These are phyloP conservation scores for Aspergillus sp. DNA, from an alignment of 2,329 filamentous ascomycete species.

Conservation along the genomic window DNA sequence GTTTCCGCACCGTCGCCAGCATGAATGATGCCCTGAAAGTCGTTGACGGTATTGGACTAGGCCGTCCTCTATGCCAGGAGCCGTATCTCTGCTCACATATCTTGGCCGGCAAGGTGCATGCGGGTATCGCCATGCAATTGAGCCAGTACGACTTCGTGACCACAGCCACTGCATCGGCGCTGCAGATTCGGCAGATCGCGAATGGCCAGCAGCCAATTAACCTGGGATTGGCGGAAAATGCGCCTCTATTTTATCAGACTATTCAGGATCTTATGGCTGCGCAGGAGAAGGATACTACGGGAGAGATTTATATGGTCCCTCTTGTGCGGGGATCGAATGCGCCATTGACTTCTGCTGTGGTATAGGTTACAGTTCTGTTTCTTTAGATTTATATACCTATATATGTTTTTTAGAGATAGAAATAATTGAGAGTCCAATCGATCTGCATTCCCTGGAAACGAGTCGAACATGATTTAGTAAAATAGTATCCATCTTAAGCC, in stretches of 20 bases:
- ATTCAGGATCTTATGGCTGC: neutral
- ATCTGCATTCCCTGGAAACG: too few species aligned
- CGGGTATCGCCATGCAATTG: slow-evolving; percentile 56
- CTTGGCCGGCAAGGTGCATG: slow-evolving; percentile 26
- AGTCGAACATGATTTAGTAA: too few species aligned
- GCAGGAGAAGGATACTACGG: neutral
- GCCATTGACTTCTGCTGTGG: neutral
- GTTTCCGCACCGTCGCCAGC: slow-evolving; percentile 46
- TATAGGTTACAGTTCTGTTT: neutral
- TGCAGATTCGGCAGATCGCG: slow-evolving; percentile 17
- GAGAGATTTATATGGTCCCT: neutral
- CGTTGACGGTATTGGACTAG: slow-evolving; percentile 54
- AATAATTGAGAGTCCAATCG: too few species aligned
- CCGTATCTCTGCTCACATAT: slow-evolving; percentile 23
- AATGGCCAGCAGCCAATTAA: slow-evolving; percentile 18
- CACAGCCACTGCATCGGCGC: slow-evolving; percentile 38
- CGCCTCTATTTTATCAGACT: neutral
- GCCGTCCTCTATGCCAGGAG: slow-evolving; percentile 46
- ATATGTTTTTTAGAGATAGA: too few species aligned
- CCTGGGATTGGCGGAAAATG: slow-evolving; percentile 3
- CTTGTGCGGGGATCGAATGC: neutral
- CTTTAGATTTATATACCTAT: too few species aligned
- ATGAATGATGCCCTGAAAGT: slow-evolving; percentile 51
- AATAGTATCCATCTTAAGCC: too few species aligned
- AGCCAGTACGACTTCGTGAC: slow-evolving; percentile 82